Evolutionary conservation across 345 rosid species (phyloP).

Genomic region (Pistacia atlantica): DNA sequence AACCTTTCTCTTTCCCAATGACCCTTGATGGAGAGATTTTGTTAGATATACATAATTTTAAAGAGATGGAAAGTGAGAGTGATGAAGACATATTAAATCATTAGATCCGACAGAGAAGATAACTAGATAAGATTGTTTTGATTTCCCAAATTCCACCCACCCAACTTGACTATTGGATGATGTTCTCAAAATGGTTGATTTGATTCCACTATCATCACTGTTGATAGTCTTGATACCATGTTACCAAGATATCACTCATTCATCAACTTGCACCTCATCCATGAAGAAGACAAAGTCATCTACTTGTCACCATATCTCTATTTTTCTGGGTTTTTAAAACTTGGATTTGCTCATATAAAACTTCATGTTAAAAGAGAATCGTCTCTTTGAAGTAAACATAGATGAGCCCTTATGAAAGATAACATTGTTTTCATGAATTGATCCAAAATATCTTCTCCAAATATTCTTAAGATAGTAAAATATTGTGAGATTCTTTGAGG

Average conservation of each 20-base stretch:
- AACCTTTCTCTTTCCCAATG: not conserved
- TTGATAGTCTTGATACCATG: not conserved
- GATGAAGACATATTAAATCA: constrained; percentile 22
- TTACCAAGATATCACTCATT: not conserved
- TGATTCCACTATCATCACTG: constrained; percentile 2
- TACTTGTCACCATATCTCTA: not conserved
- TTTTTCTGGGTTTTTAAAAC: too few relatives aligned
- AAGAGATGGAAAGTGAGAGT: constrained; percentile 6
- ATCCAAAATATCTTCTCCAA: too few relatives aligned
- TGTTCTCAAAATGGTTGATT: constrained; percentile 13
- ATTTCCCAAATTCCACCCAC: not conserved
- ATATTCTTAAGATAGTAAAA: too few relatives aligned
- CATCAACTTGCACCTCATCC: not conserved
- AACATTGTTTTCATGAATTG: too few relatives aligned
- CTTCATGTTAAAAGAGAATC: too few relatives aligned
- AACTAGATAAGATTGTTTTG: constrained; percentile 45
- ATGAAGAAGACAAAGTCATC: not conserved
- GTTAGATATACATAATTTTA: constrained; percentile 3
- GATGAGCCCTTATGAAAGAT: too few relatives aligned
- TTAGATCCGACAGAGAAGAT: constrained; percentile 34
- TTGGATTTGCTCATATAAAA: too few relatives aligned
- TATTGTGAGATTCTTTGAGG: not conserved
- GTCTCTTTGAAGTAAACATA: too few relatives aligned
- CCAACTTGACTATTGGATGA: constrained; percentile 5
- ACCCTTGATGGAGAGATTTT: constrained; percentile 18